Base-by-base conservation (phyloP, 805 yeast species). In the Tetrapisispora taiwanensis region DNA sequence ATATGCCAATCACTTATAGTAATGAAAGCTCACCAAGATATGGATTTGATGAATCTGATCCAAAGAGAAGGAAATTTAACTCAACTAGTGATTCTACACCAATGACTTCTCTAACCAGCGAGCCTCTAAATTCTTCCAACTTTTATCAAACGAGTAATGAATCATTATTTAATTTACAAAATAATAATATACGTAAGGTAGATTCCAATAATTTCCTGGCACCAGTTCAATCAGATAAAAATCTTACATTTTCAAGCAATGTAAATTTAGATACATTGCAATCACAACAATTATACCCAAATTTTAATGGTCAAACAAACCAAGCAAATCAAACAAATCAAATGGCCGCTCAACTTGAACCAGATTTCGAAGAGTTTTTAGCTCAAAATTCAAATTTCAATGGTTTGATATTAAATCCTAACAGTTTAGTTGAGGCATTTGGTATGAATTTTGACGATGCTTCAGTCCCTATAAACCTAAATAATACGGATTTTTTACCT, bases 311-410 rank as follows among this genome's bases (percentile, higher is more conserved):
- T 12, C 35, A 22, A 20, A 15, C 17, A 14, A 30, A 26, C 20
- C 36, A 15, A n/a, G 7, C 28, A 10, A 12, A 30, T 30, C 36
- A 15, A n/a, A 7, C 28, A 10, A 12, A 30, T 20, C 14, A 20
- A 4, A 35, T 15, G 8, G 24, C 13, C 3, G 3, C 28, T 9
- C 46, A 32, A n/a, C 8, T 32, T 20, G 15, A 19, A 2, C 24
- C 63, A 10, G 62, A 59, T 20, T 60, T 60, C 36, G 66, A 62
- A 33, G 65, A 60, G 41, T 62, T 62, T 45, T 52, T 60, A 46
- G 52, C 51, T 42, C 58, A 60, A 36, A 59, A 56, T 33, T 52
- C 61, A 14, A 56, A 59, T 35, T 53, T 60, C 22, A 58, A 56
- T 36, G 63, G 63, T 17, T 46, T 60, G 14, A 53, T 56, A 50